Base-by-base conservation (phyloP, 208 protist genomes). In the Leishmania lainsoni region DNA sequence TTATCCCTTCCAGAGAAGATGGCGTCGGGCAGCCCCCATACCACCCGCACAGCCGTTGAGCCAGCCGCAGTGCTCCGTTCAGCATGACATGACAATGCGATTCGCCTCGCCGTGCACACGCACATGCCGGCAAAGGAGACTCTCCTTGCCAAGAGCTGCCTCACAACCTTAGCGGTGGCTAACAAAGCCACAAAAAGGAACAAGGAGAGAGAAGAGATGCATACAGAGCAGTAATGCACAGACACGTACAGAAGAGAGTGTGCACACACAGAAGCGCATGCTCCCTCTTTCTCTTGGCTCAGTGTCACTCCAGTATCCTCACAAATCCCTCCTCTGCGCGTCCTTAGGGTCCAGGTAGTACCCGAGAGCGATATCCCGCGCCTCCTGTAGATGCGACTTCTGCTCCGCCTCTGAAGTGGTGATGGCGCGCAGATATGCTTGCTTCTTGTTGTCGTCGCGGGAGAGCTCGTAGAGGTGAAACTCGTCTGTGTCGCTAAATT, bases 401-500 rank as follows among this genome's bases (percentile, higher is more conserved):
- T 49, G 76, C 78, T 77, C 81, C 52, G 14, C 75, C 75, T 63
- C 70, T 12, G 87, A 89, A n/a, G 90, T 86, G 32, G 83, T 94
- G 17, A 92, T 70, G 42, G 90, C 70, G 45, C 90, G 82, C 9
- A 95, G 69, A 84, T 94, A 95, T 32, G 94, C 87, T 74, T 95
- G 90, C 80, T 86, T 85, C 79, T 95, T 94, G 73, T 90, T 93
- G 54, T 95, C 90, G 75, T 97, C 93, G 16, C 90, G 84, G 22
- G 89, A 94, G 39, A 95, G 86, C 77, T 95, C 90, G 75, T 94
- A 97, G 26, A 95, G 81, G 61, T 95, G 88, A 71, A 88, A 94
- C 71, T 95, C 90, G 35, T 97, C 94, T 9, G 86, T 83, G 76
- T 95, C 92, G 56, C 91, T 87, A 80, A 97, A 92, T 54, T 90